Percentiles rank a stretch among this genome's conserved stretches.
These are phyloP conservation scores for Fusarium virguliforme DNA, from an alignment of 2,329 filamentous ascomycete genomes.

Conservation along the genomic window DNA sequence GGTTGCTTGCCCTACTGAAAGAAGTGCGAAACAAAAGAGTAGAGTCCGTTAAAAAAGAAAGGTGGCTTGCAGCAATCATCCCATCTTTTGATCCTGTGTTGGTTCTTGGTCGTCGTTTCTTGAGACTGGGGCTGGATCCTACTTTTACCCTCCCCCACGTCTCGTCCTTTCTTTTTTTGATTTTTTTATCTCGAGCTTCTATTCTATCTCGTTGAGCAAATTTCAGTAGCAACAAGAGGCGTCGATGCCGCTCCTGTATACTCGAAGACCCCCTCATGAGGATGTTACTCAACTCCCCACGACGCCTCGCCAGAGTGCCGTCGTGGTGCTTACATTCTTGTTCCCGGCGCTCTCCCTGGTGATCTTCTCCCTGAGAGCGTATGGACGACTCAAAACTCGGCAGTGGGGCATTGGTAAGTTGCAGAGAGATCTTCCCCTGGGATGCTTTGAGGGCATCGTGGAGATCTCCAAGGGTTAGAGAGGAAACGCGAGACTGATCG, in stretches of 20 bases:
- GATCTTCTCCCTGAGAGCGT: conserved; percentile 20
- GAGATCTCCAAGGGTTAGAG: neutral
- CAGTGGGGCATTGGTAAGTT: conserved; percentile 35
- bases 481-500: conserved; percentile 19
- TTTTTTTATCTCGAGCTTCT: neutral
- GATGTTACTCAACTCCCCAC: conserved; percentile 21
- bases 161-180: conserved; percentile 9
- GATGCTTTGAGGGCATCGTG: conserved; percentile 8
- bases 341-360: conserved; percentile 30
- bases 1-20: neutral
- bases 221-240: neutral
- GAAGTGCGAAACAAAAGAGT: neutral
- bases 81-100: conserved; percentile 4
- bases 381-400: conserved; percentile 25
- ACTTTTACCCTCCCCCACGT: conserved; percentile 2
- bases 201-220: neutral
- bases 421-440: neutral
- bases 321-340: conserved; percentile 24
- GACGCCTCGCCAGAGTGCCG: conserved; percentile 23
- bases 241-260: conserved; percentile 21
- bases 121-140: conserved; percentile 15
- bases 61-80: conserved; percentile 12
- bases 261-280: conserved; percentile 21
- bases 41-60: conserved; percentile 14
- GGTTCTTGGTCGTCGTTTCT: conserved; percentile 7